Conservation (phyloP, 257 asterid species). For the Parsonsia alboflavescens region DNA sequence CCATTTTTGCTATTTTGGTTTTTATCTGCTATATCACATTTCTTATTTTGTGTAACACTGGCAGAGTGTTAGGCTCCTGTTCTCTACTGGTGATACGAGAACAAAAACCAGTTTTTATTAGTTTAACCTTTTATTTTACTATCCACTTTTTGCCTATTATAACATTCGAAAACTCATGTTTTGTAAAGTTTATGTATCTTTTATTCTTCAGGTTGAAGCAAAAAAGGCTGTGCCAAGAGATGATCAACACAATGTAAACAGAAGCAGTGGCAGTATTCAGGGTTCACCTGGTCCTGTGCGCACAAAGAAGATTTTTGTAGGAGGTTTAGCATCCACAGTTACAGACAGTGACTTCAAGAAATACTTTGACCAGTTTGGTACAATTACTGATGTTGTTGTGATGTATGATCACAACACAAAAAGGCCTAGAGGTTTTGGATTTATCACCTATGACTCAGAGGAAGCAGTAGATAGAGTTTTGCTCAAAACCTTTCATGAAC, state of each 20-base stretch:
- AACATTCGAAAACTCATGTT: neutral
- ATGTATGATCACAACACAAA: constrained; percentile 94
- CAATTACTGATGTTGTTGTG: constrained; percentile 74
- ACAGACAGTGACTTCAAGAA: constrained; percentile 76
- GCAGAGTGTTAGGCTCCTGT: neutral
- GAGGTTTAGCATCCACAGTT: constrained; percentile 82
- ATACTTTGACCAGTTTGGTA: constrained; percentile 82
- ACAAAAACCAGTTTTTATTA: neutral
- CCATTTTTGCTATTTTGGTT: neutral
- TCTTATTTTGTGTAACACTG: neutral
- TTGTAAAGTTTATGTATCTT: constrained; percentile 8
- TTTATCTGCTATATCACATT: neutral
- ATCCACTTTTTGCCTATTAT: neutral
- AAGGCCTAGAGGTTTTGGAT: constrained; percentile 95
- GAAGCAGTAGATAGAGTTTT: constrained; percentile 79
- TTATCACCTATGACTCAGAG: constrained; percentile 71
- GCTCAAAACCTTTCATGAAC: constrained; percentile 71
- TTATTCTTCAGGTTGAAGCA: constrained; percentile 72
- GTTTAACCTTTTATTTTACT: neutral
- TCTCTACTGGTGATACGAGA: neutral
- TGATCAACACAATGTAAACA: constrained; percentile 38
- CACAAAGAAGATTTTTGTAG: constrained; percentile 81
- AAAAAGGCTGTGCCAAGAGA: constrained; percentile 93
- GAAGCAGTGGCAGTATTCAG: constrained; percentile 47
- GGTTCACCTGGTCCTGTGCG: constrained; percentile 70